Conservation (phyloP, 495 filamentous ascomycete species). For the Chaetomium tenue region DNA sequence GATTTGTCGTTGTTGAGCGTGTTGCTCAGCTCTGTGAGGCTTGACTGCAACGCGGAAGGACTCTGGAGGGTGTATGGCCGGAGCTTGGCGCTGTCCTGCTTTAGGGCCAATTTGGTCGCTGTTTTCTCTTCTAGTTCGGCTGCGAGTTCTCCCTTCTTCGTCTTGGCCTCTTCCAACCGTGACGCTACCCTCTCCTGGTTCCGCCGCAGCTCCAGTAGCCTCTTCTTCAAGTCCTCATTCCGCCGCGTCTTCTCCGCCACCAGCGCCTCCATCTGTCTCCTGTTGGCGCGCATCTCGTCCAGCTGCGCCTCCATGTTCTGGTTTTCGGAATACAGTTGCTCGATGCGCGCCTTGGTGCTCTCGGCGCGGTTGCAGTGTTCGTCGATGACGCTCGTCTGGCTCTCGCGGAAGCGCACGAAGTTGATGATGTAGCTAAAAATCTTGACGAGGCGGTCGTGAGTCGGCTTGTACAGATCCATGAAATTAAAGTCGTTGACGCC, state of each 20-base stretch:
- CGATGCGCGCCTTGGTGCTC: constrained; percentile 77
- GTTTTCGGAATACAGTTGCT: constrained; percentile 81
- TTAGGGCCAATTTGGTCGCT: constrained; percentile 54
- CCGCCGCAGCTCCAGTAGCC: constrained; percentile 69
- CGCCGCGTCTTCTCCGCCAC: constrained; percentile 76
- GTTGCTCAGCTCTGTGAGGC: constrained; percentile 76
- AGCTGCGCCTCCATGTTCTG: constrained; percentile 76
- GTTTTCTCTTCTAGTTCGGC: constrained; percentile 76
- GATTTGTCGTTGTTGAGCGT: constrained; percentile 71
- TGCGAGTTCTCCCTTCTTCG: constrained; percentile 68
- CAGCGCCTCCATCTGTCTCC: constrained; percentile 72
- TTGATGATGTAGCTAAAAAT: constrained; percentile 97
- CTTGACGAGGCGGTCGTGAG: constrained; percentile 79
- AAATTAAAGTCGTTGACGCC: constrained; percentile 92
- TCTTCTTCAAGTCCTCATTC: constrained; percentile 79
- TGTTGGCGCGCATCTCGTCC: constrained; percentile 73
- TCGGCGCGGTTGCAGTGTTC: constrained; percentile 90
- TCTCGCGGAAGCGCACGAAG: constrained; percentile 94
- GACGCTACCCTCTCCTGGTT: constrained; percentile 76
- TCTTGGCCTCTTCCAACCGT: constrained; percentile 71
- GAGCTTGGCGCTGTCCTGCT: constrained; percentile 82
- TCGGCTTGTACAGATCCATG: constrained; percentile 82
- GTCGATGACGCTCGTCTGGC: constrained; percentile 78
- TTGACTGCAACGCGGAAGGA: constrained; percentile 74
- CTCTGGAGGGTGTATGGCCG: constrained; percentile 88